A percentile compares a stretch with the other conserved stretches of the same genome.
These are phyloP conservation scores for Phyllosticta citrichinensis DNA, from an alignment of 2,329 filamentous ascomycete genomes.

Conservation along the genomic window DNA sequence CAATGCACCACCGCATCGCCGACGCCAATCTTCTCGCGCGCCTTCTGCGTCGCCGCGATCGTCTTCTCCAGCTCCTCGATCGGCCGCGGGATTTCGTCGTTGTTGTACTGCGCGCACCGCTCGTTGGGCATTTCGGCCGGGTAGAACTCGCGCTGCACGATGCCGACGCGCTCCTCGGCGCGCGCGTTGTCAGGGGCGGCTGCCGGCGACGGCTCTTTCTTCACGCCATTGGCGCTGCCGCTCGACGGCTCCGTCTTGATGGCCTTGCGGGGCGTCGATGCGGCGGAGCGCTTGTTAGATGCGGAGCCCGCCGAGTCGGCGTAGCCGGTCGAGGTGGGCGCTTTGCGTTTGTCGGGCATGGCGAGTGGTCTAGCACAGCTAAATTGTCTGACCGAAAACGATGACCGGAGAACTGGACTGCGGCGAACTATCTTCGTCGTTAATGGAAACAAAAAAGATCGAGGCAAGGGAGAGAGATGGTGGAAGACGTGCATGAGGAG, in stretches of 20 bases:
- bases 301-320: conserved; percentile 23
- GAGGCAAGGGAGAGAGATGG: not conserved
- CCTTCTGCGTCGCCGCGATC: conserved; percentile 48
- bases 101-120: conserved; percentile 63
- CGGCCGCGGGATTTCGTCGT: conserved; percentile 59
- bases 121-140: conserved; percentile 77
- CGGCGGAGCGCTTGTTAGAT: conserved; percentile 28
- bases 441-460: not conserved
- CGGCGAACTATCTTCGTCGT: not conserved
- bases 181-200: conserved; percentile 25
- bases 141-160: conserved; percentile 57
- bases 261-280: conserved; percentile 22
- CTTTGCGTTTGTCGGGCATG: conserved; percentile 28
- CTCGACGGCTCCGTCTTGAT: conserved; percentile 8
- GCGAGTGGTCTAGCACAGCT: not conserved
- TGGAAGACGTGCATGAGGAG: not conserved
- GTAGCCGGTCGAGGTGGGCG: conserved; percentile 18
- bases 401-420: not conserved
- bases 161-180: conserved; percentile 27
- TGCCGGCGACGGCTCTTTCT: not conserved
- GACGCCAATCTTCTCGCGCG: conserved; percentile 42
- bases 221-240: conserved; percentile 9
- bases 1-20: conserved; percentile 68
- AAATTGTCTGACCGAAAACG: not conserved
- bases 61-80: conserved; percentile 57